phyloP scores from a whole-genome alignment of 495 filamentous ascomycete genomes.

The Xylaria bambusicola region DNA sequence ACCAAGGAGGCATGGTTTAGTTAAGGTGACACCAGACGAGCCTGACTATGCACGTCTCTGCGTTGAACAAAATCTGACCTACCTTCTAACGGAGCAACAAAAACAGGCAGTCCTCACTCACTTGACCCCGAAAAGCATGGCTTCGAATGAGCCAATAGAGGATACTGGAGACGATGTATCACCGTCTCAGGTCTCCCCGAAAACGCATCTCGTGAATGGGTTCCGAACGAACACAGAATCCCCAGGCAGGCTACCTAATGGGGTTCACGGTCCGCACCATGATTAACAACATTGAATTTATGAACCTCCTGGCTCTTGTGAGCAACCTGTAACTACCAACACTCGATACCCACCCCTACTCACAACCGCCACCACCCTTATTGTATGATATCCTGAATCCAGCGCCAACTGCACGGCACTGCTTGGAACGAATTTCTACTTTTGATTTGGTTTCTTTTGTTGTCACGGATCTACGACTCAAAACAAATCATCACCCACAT shows the following conservation, averaged over 20 bases:
- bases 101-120: slow-evolving; percentile 31
- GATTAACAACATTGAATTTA: slow-evolving; percentile 11
- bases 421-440: slow-evolving; percentile 18
- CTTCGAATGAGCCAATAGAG: slow-evolving; percentile 32
- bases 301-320: background rate
- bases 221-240: slow-evolving; percentile 26
- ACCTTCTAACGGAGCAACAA: slow-evolving; percentile 40
- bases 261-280: slow-evolving; percentile 17
- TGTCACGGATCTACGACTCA: slow-evolving; percentile 29
- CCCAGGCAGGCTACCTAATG: slow-evolving; percentile 25
- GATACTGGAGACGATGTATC: slow-evolving; percentile 27
- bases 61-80: slow-evolving; percentile 46
- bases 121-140: slow-evolving; percentile 34
- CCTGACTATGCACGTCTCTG: slow-evolving; percentile 48
- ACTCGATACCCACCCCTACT: slow-evolving; percentile 6
- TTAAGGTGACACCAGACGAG: slow-evolving; percentile 46
- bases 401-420: slow-evolving; percentile 18
- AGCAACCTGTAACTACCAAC: background rate
- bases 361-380: slow-evolving; percentile 13
- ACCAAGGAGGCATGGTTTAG: slow-evolving; percentile 46
- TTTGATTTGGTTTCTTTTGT: slow-evolving; percentile 26
- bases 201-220: slow-evolving; percentile 27
- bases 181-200: slow-evolving; percentile 25
- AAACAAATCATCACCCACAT: slow-evolving; percentile 28
- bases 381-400: slow-evolving; percentile 27